Conservation (phyloP, 75 land plant species). For the Sequoia sempervirens region DNA sequence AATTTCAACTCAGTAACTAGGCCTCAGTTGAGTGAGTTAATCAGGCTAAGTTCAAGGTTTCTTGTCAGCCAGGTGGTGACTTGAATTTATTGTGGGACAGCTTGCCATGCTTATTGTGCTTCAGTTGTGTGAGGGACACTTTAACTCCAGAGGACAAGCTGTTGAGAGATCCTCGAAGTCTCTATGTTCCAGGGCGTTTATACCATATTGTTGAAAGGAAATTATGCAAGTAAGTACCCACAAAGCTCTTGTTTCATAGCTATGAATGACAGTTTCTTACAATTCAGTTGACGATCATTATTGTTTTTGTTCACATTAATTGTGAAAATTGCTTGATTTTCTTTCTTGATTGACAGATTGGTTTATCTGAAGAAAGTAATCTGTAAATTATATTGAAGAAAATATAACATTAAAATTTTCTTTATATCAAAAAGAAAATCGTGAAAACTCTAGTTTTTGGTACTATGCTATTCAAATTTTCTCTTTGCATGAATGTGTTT, state of each 20-base stretch:
- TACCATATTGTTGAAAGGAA: constrained; percentile 46
- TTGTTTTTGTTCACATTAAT: not conserved
- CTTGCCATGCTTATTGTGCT: constrained; percentile 18
- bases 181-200: constrained; percentile 41
- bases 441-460: not conserved
- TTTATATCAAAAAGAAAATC: not conserved
- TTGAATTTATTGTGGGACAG: constrained; percentile 12
- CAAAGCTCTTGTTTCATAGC: not conserved
- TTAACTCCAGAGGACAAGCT: constrained; percentile 16
- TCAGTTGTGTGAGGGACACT: constrained; percentile 21
- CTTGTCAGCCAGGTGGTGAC: constrained; percentile 1
- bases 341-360: not conserved
- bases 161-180: constrained; percentile 25
- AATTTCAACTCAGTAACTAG: not conserved
- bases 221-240: constrained; percentile 14
- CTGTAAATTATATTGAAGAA: not conserved
- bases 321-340: not conserved
- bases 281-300: not conserved
- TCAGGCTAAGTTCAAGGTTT: constrained; percentile 4
- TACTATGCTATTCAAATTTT: not conserved
- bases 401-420: not conserved
- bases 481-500: not conserved
- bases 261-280: not conserved
- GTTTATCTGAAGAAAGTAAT: not conserved
- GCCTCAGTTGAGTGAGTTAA: not conserved